Percentiles rank a stretch among this genome's conserved stretches.
Conservation (phyloP, 768 basidiomycete genomes). For the Termitomyces sp. region DNA sequence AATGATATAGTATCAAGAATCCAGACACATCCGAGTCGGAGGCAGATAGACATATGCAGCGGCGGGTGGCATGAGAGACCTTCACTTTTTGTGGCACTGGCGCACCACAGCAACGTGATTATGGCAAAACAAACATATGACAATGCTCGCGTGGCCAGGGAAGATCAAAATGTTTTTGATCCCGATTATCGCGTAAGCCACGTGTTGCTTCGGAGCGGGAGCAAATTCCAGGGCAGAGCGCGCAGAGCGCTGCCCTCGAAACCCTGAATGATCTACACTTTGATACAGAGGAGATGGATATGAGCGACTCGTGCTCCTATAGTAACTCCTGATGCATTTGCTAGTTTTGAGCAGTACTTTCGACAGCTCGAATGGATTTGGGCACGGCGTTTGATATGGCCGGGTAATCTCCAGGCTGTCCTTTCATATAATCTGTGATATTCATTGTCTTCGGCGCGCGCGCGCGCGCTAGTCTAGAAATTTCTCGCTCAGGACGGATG, state of each 20-base stretch:
- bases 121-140: neutral
- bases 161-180: neutral
- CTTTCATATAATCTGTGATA: neutral
- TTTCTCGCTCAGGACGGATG: neutral
- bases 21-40: neutral
- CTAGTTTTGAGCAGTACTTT: neutral
- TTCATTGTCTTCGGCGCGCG: neutral
- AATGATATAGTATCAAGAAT: neutral
- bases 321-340: neutral
- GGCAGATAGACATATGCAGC: neutral
- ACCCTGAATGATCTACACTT: neutral
- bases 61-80: neutral
- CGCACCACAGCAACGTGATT: constrained; percentile 2
- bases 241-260: too few relatives aligned
- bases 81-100: neutral
- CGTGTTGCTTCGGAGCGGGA: constrained; percentile 2
- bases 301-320: neutral
- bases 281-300: neutral
- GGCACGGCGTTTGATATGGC: neutral
- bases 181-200: constrained; percentile 3
- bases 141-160: neutral
- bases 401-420: neutral
- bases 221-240: neutral
- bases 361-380: neutral
- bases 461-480: neutral